Percentiles rank a stretch among this genome's conserved stretches.
phyloP scores from a whole-genome alignment of 1,284 basidiomycete genomes.

The Tranzscheliella williamsii region DNA sequence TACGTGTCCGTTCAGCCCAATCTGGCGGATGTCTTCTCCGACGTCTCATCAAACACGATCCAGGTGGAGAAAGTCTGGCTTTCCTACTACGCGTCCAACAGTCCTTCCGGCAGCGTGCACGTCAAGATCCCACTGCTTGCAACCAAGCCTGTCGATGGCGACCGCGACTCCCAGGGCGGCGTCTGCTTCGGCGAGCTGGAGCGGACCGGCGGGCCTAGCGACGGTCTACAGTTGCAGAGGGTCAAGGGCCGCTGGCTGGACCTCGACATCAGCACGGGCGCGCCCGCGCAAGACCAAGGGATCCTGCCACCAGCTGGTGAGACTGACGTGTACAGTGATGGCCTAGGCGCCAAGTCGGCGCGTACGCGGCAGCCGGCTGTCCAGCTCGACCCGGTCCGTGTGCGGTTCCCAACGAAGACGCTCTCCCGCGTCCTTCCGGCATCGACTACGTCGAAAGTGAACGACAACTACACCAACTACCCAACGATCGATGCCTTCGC shows the following conservation, averaged over 20 bases:
- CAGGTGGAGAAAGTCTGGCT: constrained; percentile 72
- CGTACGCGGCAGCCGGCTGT: constrained; percentile 18
- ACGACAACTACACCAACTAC: constrained; percentile 38
- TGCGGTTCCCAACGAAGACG: constrained; percentile 12
- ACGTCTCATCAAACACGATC: constrained; percentile 67
- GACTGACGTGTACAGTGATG: background rate
- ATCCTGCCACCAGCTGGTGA: no score
- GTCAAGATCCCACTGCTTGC: constrained; percentile 28
- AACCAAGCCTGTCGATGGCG: constrained; percentile 35
- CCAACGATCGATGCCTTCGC: constrained; percentile 42
- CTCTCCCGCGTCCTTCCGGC: constrained; percentile 14
- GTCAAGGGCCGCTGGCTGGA: constrained; percentile 23
- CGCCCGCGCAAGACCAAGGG: background rate
- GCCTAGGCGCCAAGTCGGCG: constrained; percentile 8
- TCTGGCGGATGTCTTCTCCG: constrained; percentile 67
- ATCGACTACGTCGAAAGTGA: constrained; percentile 15
- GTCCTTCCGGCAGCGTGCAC: constrained; percentile 37
- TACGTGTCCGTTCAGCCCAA: constrained; percentile 69
- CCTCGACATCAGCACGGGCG: constrained; percentile 9
- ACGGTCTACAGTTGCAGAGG: constrained; percentile 11
- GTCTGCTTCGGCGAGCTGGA: constrained; percentile 30
- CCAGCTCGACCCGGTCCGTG: constrained; percentile 10
- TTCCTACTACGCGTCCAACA: constrained; percentile 67
- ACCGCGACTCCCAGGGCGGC: constrained; percentile 37
- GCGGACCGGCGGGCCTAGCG: constrained; percentile 5